phyloP scores from a whole-genome alignment of 2,329 filamentous ascomycete genomes.

The Paecilomyces variotii region DNA sequence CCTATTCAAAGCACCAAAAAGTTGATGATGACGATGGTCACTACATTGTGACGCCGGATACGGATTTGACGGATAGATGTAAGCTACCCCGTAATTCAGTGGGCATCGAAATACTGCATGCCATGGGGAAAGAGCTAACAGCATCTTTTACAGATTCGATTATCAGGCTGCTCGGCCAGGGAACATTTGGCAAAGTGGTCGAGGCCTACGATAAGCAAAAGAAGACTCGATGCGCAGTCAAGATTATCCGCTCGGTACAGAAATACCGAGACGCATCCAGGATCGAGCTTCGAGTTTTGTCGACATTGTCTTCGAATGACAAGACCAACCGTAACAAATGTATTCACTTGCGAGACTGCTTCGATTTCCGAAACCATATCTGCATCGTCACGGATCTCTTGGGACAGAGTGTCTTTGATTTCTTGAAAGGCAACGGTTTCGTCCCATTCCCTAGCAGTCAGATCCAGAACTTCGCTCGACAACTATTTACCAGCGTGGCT shows the following conservation, averaged over 20 bases:
- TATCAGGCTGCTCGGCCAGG: constrained; percentile 81
- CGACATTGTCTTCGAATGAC: constrained; percentile 87
- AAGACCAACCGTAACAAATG: constrained; percentile 87
- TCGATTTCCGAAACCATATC: constrained; percentile 95
- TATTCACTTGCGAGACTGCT: constrained; percentile 93
- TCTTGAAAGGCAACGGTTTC: constrained; percentile 89
- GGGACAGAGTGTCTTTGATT: constrained; percentile 96
- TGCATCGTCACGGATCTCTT: constrained; percentile 73
- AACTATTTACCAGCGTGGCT: constrained; percentile 95
- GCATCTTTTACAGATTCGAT: constrained; percentile 62
- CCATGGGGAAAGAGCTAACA: constrained; percentile 10
- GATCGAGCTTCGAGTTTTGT: constrained; percentile 87
- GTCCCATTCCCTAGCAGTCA: constrained; percentile 97
- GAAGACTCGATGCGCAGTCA: constrained; percentile 81
- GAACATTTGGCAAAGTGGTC: constrained; percentile 97
- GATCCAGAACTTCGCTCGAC: constrained; percentile 92
- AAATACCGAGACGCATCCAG: constrained; percentile 95
- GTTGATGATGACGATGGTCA: constrained; percentile 96
- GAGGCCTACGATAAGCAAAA: constrained; percentile 75
- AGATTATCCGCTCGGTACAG: constrained; percentile 95
- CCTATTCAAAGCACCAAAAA: constrained; percentile 52
- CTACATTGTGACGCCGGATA: constrained; percentile 86
- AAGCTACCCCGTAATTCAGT: constrained; percentile 34
- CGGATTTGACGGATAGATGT: constrained; percentile 84
- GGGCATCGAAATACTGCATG: not conserved